These are phyloP conservation scores for Cercospora zeina DNA, from an alignment of 2,329 filamentous ascomycete genomes.

Conservation along the genomic window DNA sequence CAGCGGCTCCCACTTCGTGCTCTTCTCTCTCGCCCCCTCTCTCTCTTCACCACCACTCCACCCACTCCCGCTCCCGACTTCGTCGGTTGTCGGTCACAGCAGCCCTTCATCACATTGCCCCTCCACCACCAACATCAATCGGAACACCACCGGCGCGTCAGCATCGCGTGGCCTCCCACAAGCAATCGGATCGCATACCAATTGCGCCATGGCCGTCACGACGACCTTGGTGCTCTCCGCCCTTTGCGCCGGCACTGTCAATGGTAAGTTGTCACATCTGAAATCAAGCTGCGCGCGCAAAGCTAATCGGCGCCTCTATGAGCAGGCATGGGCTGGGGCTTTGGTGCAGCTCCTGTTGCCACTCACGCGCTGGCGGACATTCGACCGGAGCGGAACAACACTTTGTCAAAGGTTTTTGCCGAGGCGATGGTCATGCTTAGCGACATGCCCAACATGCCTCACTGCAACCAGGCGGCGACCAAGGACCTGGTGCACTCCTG, in stretches of 20 bases:
- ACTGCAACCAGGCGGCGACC: slow-evolving; percentile 29
- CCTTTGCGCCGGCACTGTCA: neutral
- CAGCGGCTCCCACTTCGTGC: neutral
- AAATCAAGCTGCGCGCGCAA: neutral
- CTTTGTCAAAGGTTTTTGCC: neutral
- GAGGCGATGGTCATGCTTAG: neutral
- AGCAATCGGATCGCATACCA: neutral
- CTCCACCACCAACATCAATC: neutral
- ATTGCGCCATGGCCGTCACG: neutral
- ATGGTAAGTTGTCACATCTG: neutral
- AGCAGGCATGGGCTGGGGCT: neutral
- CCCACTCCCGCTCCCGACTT: neutral
- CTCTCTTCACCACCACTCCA: neutral
- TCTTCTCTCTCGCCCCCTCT: neutral
- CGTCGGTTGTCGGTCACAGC: neutral
- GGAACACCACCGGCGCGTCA: neutral
- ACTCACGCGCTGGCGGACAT: neutral
- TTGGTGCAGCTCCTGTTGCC: neutral
- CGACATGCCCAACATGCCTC: neutral
- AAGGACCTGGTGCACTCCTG: slow-evolving; percentile 56
- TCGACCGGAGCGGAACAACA: neutral
- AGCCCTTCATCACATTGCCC: neutral
- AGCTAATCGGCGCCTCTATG: neutral
- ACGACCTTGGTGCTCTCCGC: neutral
- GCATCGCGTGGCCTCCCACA: neutral